phyloP scores from a whole-genome alignment of 176 grass and related monocot genomes.

The Thalia dealbata region DNA sequence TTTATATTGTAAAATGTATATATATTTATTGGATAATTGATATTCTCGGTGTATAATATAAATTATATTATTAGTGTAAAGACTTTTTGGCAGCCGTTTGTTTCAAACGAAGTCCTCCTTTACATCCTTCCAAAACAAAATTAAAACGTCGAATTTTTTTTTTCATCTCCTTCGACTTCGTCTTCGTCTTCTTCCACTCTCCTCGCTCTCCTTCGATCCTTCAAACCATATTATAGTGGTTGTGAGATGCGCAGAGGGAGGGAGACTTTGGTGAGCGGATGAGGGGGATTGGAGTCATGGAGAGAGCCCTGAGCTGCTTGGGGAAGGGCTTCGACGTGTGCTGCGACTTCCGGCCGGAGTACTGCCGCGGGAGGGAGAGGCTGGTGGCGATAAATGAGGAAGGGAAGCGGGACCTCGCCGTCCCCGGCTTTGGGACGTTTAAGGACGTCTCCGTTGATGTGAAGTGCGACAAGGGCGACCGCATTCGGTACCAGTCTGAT shows the following conservation, averaged over 20 bases:
- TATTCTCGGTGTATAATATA: too few relatives aligned
- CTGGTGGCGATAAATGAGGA: conserved; percentile 32
- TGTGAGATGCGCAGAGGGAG: neutral
- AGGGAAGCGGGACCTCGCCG: conserved; percentile 27
- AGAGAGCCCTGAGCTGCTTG: conserved; percentile 45
- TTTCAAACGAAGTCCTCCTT: neutral
- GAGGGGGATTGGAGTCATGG: conserved; percentile 17
- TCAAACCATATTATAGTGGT: too few relatives aligned
- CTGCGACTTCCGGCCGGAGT: conserved; percentile 53
- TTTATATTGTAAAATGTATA: too few relatives aligned
- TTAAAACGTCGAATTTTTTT: neutral
- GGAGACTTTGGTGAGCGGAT: too few relatives aligned
- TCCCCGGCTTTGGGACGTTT: conserved; percentile 44
- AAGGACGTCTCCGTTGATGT: conserved; percentile 48
- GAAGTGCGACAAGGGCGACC: conserved; percentile 68
- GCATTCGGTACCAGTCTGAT: conserved; percentile 52
- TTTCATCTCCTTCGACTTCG: too few relatives aligned
- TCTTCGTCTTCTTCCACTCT: neutral
- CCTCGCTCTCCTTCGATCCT: neutral
- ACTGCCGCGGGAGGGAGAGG: conserved; percentile 47
- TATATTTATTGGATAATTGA: too few relatives aligned
- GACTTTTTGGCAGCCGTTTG: too few relatives aligned
- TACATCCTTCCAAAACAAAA: neutral
- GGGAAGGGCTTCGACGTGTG: conserved; percentile 73
- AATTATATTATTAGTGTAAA: too few relatives aligned